Base-by-base conservation (phyloP, 805 yeast genomes). In the Phaffomyces antillensis region DNA sequence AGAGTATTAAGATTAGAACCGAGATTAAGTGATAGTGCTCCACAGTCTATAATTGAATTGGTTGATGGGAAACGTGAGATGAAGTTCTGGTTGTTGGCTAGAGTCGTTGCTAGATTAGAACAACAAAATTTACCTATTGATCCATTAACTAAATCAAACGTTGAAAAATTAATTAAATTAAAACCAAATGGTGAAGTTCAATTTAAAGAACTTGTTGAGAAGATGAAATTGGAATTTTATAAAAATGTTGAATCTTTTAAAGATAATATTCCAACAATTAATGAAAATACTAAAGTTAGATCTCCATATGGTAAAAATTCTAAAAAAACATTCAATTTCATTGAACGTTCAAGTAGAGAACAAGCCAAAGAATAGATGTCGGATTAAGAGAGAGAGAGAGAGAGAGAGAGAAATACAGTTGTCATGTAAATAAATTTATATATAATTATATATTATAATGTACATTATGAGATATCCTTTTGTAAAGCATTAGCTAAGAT, bases 21-120 rank as follows among this genome's bases (percentile, higher is more conserved):
- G 16, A 74, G 98, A 52, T 64, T 83, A 39, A 90, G 93, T 45
- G 99, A 93, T 62, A 84, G 81, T 49, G 96, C 97, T 0, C 90
- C 90, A 30, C 93, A 86, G 72, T 81, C 93, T 0, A 81, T 90
- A 9, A 59, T 93, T 43, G 99, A 93, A 64, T 70, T 93, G 40
- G 95, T 91, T 1, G 96, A 86, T 54, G 79, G 82, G 5, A 64
- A 70, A 16, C 68, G 78, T 47, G 96, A 87, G 60, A 74, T 86
- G 72, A 77, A 82, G 54, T 75, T 79, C 52, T 85, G 95, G 79
- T 67, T 78, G 56, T 73, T 79, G 9, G 96, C 96, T n/a, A 77
- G 86, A 62, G 72, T 79, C 4, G 91, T 85, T 7, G 96, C 95
- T n/a, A 74, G 96, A 53, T 68, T 83, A 43, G 81, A 85, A 64